A percentile compares a stretch with the other conserved stretches of the same genome.
Conservation (phyloP, 2,329 filamentous ascomycete genomes). For the Bisporella sp. region DNA sequence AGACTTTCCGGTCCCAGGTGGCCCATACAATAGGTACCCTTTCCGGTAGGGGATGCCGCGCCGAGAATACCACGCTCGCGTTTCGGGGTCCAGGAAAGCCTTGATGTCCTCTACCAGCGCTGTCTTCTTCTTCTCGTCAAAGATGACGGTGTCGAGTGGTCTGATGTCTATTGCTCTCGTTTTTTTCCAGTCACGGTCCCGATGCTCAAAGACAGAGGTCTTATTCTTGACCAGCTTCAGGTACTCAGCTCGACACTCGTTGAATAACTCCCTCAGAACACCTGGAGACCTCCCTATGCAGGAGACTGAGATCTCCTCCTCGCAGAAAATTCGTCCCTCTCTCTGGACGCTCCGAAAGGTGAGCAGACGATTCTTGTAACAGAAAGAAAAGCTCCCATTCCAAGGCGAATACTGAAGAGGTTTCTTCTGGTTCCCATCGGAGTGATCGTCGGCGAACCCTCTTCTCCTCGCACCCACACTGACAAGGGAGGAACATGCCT, state of each 20-base stretch:
- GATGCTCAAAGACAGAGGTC: constrained; percentile 3
- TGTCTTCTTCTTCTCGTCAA: constrained; percentile 33
- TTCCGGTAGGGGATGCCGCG: constrained; percentile 77
- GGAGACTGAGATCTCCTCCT: constrained; percentile 1
- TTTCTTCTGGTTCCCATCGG: background rate
- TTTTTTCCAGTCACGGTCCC: background rate
- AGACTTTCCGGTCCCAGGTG: constrained; percentile 70
- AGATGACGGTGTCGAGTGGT: constrained; percentile 2
- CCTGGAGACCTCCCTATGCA: background rate
- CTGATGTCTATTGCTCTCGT: background rate
- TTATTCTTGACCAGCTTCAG: constrained; percentile 4
- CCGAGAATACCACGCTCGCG: constrained; percentile 68
- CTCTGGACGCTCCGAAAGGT: constrained; percentile 1
- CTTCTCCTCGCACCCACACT: constrained; percentile 1
- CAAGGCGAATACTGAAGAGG: constrained; percentile 1
- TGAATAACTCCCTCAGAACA: constrained; percentile 1
- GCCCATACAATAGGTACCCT: constrained; percentile 73
- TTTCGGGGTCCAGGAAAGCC: constrained; percentile 53
- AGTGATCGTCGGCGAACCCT: background rate
- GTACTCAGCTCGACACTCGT: constrained; percentile 1
- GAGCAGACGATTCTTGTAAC: constrained; percentile 1
- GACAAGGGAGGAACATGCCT: background rate
- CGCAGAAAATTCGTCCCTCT: background rate
- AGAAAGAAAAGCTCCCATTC: constrained; percentile 2
- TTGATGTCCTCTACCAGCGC: constrained; percentile 50